Evolutionary conservation across 768 basidiomycete genomes (phyloP).

Genomic region (Neoboletus brunneissimus): DNA sequence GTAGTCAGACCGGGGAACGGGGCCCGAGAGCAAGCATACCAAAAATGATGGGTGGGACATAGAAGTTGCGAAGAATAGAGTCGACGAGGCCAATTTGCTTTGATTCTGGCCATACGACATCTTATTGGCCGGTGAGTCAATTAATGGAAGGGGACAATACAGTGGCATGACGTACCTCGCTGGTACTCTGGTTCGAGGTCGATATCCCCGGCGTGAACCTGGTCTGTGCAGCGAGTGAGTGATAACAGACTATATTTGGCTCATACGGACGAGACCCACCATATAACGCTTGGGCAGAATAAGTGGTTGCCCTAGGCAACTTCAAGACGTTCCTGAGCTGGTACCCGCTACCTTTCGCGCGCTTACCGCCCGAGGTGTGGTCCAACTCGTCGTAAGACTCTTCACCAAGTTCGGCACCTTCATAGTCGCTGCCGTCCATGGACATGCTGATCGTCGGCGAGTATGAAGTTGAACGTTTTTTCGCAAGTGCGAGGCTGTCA

Average conservation of each 20-base stretch:
- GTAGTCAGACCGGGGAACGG: not conserved
- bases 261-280: constrained; percentile 32
- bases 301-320: constrained; percentile 57
- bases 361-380: not conserved
- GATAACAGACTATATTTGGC: not conserved
- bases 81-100: constrained; percentile 79
- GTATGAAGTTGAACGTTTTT: not conserved
- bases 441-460: not conserved
- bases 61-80: constrained; percentile 75
- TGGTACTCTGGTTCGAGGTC: constrained; percentile 78
- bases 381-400: constrained; percentile 16
- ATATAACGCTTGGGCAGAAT: constrained; percentile 59
- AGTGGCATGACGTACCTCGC: constrained; percentile 47
- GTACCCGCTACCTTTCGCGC: constrained; percentile 17
- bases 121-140: constrained; percentile 30
- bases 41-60: constrained; percentile 79
- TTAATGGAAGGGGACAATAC: not conserved
- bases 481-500: too few relatives aligned
- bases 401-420: constrained; percentile 13
- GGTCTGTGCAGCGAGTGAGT: constrained; percentile 42
- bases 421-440: constrained; percentile 24
- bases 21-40: constrained; percentile 34
- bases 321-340: constrained; percentile 47
- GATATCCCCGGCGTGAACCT: constrained; percentile 61
- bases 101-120: constrained; percentile 74